A percentile compares a stretch with the other conserved stretches of the same genome.
These are phyloP conservation scores for Zanthoxylum bungeanum DNA, from an alignment of 345 rosid genomes.

Conservation along the genomic window DNA sequence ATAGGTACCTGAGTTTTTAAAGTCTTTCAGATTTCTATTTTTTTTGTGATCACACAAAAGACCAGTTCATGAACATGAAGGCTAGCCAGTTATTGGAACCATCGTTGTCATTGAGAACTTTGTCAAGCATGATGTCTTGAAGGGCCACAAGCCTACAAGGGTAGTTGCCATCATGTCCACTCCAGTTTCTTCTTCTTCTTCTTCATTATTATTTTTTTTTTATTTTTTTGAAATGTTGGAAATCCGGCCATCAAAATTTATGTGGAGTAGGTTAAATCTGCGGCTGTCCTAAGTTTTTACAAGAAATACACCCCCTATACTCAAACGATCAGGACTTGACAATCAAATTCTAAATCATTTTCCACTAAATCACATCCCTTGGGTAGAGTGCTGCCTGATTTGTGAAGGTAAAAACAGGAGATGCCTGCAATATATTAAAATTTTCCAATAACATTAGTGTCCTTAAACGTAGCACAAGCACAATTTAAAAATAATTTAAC, in stretches of 20 bases:
- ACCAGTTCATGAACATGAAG: conserved; percentile 87
- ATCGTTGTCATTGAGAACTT: conserved; percentile 77
- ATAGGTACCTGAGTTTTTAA: conserved; percentile 13
- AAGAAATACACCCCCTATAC: too few relatives aligned
- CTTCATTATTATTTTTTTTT: too few relatives aligned
- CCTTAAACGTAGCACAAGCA: not conserved
- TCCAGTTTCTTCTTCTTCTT: too few relatives aligned
- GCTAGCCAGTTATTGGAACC: conserved; percentile 71
- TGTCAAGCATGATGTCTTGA: conserved; percentile 90
- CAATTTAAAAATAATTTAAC: not conserved
- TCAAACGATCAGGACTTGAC: too few relatives aligned
- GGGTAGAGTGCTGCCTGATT: conserved; percentile 98
- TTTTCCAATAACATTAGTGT: not conserved
- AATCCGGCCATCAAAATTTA: too few relatives aligned
- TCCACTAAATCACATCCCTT: too few relatives aligned
- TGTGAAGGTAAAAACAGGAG: conserved; percentile 74
- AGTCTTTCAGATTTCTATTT: conserved; percentile 1
- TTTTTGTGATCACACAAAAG: conserved; percentile 59
- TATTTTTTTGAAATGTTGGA: too few relatives aligned
- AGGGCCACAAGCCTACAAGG: conserved; percentile 79
- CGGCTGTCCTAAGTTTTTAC: too few relatives aligned
- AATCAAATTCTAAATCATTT: too few relatives aligned
- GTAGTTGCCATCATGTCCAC: conserved; percentile 97
- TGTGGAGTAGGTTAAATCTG: too few relatives aligned
- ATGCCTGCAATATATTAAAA: conserved; percentile 54